Percentiles rank a stretch among this genome's conserved stretches.
Conservation (phyloP, 768 basidiomycete species). For the Neoboletus brunneissimus region DNA sequence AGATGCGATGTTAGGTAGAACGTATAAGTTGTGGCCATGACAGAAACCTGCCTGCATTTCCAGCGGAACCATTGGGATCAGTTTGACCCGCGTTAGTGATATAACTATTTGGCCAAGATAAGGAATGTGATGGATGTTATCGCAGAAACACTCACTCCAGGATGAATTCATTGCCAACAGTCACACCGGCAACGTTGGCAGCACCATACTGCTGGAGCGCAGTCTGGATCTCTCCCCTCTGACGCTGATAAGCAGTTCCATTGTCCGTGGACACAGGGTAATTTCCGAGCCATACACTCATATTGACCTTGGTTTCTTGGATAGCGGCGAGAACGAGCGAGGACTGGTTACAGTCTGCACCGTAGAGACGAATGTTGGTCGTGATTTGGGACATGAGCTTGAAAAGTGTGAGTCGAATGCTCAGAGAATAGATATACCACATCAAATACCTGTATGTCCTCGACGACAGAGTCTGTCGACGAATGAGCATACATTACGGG, state of each 20-base stretch:
- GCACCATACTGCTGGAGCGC: constrained; percentile 79
- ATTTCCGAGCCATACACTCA: constrained; percentile 76
- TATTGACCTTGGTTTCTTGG: constrained; percentile 81
- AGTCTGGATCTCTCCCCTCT: constrained; percentile 60
- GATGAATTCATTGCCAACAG: constrained; percentile 91
- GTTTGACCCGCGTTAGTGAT: constrained; percentile 47
- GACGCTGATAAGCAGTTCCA: constrained; percentile 66
- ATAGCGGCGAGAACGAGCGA: constrained; percentile 87
- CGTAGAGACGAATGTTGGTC: constrained; percentile 76
- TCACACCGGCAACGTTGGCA: constrained; percentile 72
- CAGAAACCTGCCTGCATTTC: constrained; percentile 36
- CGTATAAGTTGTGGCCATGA: background rate
- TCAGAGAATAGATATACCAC: background rate
- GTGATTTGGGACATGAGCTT: constrained; percentile 87
- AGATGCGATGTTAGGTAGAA: background rate
- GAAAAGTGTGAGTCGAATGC: constrained; percentile 7
- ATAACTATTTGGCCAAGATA: constrained; percentile 44
- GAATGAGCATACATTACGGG: background rate
- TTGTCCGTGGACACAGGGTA: constrained; percentile 64
- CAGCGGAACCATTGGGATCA: constrained; percentile 57
- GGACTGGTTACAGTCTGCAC: constrained; percentile 83
- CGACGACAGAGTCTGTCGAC: constrained; percentile 50
- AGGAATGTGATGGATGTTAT: background rate
- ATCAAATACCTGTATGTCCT: constrained; percentile 62
- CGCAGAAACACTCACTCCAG: constrained; percentile 51